These are phyloP conservation scores for Epichloe baconii DNA, from an alignment of 2,329 filamentous ascomycete genomes.

Conservation along the genomic window DNA sequence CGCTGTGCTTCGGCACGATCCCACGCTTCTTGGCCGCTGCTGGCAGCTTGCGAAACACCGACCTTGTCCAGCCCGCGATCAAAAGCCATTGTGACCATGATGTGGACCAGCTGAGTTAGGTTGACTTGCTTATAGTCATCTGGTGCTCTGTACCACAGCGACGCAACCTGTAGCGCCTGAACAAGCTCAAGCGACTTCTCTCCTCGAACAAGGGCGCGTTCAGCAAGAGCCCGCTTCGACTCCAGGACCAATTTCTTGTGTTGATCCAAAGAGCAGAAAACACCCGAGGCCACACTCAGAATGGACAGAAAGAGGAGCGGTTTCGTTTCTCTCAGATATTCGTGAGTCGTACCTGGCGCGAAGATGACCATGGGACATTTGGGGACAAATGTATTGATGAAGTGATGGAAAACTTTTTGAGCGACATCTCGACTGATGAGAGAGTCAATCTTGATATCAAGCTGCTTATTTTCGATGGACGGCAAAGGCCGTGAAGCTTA, in stretches of 20 bases:
- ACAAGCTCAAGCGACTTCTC: conserved; percentile 4
- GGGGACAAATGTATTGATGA: background rate
- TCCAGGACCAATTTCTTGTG: background rate
- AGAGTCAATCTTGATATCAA: conserved; percentile 2
- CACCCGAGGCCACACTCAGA: background rate
- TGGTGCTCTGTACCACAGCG: conserved; percentile 2
- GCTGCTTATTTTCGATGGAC: conserved; percentile 3
- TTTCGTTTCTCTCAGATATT: conserved; percentile 3
- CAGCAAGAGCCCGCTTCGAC: background rate
- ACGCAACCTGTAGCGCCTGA: conserved; percentile 1
- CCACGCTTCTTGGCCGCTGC: background rate
- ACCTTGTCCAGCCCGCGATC: background rate
- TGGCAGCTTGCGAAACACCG: background rate
- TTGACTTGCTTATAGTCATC: background rate
- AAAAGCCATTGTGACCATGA: background rate
- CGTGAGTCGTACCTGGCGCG: background rate
- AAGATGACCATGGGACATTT: conserved; percentile 3
- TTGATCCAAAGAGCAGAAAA: background rate
- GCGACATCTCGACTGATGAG: conserved; percentile 3
- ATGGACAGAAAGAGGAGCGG: conserved; percentile 2
- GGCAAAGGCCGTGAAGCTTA: background rate
- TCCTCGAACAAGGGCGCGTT: background rate
- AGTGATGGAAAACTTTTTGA: conserved; percentile 1
- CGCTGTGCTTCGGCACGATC: conserved; percentile 2
- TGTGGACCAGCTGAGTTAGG: background rate